Evolutionary conservation across 257 asterid genomes (phyloP).

Genomic region (Buddleja alternifolia): DNA sequence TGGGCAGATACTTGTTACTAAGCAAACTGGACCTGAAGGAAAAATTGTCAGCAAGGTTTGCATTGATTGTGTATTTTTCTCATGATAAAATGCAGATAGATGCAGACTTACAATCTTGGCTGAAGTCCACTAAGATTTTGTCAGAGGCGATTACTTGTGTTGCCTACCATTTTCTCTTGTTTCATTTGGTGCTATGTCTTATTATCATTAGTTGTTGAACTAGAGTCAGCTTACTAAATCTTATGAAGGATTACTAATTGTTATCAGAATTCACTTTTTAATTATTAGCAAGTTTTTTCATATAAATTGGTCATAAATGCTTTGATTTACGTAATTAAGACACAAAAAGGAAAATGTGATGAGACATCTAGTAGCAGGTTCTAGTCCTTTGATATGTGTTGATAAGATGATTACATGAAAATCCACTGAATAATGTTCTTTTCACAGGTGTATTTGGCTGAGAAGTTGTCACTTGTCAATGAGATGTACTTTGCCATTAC

Average conservation of each 20-base stretch:
- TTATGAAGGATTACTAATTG: conserved; percentile 7
- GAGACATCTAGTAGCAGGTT: conserved; percentile 7
- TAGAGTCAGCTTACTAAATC: conserved; percentile 6
- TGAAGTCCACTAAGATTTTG: conserved; percentile 16
- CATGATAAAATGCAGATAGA: neutral
- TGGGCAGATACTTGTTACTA: conserved; percentile 91
- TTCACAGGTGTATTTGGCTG: conserved; percentile 87
- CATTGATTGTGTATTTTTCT: conserved; percentile 4
- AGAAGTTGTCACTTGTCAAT: conserved; percentile 91
- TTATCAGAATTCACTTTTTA: conserved; percentile 12
- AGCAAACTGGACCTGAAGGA: conserved; percentile 96
- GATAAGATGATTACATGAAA: neutral
- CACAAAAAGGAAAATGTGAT: neutral
- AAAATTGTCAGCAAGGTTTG: conserved; percentile 96
- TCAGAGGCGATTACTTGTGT: conserved; percentile 8
- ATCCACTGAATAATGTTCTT: neutral
- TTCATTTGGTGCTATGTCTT: neutral
- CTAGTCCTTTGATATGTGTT: neutral
- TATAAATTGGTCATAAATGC: conserved; percentile 10
- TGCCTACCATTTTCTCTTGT: neutral
- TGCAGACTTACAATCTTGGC: neutral
- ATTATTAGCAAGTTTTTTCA: neutral
- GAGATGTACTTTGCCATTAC: conserved; percentile 99
- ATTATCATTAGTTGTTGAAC: conserved; percentile 10
- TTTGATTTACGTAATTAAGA: neutral